Conservation (phyloP, 768 basidiomycete genomes). For the Boletus speciosus region DNA sequence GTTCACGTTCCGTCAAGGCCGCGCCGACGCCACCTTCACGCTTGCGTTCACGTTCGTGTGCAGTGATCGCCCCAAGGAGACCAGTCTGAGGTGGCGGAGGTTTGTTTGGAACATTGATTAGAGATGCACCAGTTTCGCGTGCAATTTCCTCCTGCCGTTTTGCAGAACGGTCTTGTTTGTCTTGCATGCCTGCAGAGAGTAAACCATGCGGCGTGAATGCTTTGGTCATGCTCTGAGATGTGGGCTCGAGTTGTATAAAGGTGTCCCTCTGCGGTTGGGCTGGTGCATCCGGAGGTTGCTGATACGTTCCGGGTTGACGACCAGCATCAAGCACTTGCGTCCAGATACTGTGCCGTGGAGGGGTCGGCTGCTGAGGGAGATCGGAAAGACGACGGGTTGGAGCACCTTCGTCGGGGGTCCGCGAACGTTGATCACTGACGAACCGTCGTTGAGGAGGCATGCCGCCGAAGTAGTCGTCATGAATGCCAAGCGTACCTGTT, state of each 20-base stretch:
- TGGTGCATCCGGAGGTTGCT: conserved; percentile 32
- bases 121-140: conserved; percentile 83
- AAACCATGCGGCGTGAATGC: conserved; percentile 94
- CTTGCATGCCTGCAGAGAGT: conserved; percentile 91
- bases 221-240: conserved; percentile 77
- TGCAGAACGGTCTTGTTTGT: conserved; percentile 93
- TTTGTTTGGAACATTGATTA: conserved; percentile 94
- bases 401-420: conserved; percentile 56
- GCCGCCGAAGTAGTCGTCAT: conserved; percentile 41
- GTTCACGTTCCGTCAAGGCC: conserved; percentile 89
- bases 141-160: conserved; percentile 94
- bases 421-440: conserved; percentile 52
- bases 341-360: conserved; percentile 76
- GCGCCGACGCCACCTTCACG: conserved; percentile 95
- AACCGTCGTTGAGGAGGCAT: conserved; percentile 44
- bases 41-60: conserved; percentile 90
- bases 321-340: conserved; percentile 81
- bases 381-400: conserved; percentile 56
- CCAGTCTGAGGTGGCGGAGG: conserved; percentile 95
- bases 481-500: conserved; percentile 33
- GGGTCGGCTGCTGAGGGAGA: conserved; percentile 35
- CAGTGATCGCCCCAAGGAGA: conserved; percentile 92
- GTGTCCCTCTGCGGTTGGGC: conserved; percentile 42
- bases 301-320: conserved; percentile 43
- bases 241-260: conserved; percentile 72